These are phyloP conservation scores for Capsella rubella DNA, from an alignment of 441 rosid genomes.

Conservation along the genomic window DNA sequence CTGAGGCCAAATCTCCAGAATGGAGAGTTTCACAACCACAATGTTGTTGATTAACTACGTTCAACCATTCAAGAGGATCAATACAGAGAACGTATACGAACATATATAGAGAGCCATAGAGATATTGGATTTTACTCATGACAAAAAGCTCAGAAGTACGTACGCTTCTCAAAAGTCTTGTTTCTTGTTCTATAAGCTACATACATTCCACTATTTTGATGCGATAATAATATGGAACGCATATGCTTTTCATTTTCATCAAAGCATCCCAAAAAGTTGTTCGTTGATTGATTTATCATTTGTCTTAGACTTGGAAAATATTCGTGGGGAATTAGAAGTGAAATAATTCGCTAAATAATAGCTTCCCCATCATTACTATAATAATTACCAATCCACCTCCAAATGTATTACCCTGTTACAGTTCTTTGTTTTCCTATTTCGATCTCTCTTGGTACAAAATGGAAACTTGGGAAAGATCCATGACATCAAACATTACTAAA, in stretches of 20 bases:
- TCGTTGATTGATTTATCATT: constrained; percentile 1
- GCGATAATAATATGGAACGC: constrained; percentile 7
- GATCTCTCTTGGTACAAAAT: not conserved
- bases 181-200: constrained; percentile 23
- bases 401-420: not conserved
- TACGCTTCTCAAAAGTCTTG: not conserved
- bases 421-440: too few relatives aligned
- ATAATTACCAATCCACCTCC: constrained; percentile 14
- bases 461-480: not conserved
- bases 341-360: constrained; percentile 1
- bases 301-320: not conserved
- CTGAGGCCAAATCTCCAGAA: not conserved
- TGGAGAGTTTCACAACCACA: not conserved
- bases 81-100: not conserved
- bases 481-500: not conserved
- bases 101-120: not conserved
- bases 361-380: constrained; percentile 1
- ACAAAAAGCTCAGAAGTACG: not conserved
- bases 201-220: not conserved
- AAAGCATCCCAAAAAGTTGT: not conserved
- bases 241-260: not conserved
- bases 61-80: not conserved
- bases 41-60: not conserved
- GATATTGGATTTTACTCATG: not conserved
- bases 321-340: not conserved